These are phyloP conservation scores for Heliamphora exappendiculata DNA, from an alignment of 148 eudicot species.

Conservation along the genomic window DNA sequence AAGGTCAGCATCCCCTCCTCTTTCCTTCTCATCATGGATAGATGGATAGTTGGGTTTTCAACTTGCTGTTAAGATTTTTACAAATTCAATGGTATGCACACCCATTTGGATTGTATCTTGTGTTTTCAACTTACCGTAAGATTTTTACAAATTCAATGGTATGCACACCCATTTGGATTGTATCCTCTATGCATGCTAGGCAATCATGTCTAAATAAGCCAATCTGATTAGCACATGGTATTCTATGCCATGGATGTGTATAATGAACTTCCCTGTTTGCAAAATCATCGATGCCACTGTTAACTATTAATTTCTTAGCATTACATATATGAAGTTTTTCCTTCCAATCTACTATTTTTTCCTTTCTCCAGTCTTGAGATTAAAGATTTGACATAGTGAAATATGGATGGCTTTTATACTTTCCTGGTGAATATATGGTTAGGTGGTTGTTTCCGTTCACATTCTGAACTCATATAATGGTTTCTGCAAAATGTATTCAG, in stretches of 20 bases:
- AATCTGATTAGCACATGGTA: background rate
- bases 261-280: background rate
- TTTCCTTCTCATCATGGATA: no score
- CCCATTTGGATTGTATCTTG: background rate
- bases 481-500: constrained; percentile 12
- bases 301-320: background rate
- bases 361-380: background rate
- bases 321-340: background rate
- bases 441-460: background rate
- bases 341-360: background rate
- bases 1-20: no score
- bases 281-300: background rate
- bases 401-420: background rate
- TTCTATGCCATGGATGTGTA: background rate
- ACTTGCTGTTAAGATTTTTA: no score
- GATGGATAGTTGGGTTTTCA: no score
- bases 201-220: background rate
- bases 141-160: background rate
- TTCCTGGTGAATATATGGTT: background rate
- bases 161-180: background rate
- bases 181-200: background rate
- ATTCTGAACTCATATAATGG: background rate
- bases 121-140: no score
- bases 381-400: background rate
- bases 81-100: background rate